Percentiles rank a stretch among this genome's conserved stretches.
phyloP scores from a whole-genome alignment of 75 land plant genomes.

The Adiantum capillusveneris region DNA sequence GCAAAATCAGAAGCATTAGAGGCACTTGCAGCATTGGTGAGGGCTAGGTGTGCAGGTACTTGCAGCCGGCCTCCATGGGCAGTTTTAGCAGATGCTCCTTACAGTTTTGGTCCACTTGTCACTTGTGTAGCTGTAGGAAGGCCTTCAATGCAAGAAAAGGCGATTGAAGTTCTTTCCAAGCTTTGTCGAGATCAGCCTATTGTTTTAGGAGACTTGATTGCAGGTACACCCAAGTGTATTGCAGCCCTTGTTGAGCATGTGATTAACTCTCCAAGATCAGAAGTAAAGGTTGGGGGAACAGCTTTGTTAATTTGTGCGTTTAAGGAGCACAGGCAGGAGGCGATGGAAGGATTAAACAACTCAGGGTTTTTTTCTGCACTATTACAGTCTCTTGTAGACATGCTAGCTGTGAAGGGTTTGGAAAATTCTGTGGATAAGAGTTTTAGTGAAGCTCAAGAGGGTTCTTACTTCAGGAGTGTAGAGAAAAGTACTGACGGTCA shows the following conservation, averaged over 20 bases:
- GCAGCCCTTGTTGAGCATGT: slow-evolving; percentile 30
- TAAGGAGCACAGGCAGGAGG: slow-evolving; percentile 34
- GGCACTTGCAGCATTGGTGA: slow-evolving; percentile 32
- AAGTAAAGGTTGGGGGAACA: slow-evolving; percentile 47
- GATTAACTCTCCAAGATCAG: slow-evolving; percentile 28
- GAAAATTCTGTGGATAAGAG: slow-evolving; percentile 5
- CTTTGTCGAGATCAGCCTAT: slow-evolving; percentile 39
- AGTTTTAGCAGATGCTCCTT: slow-evolving; percentile 36
- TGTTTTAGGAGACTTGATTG: slow-evolving; percentile 36
- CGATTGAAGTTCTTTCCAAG: slow-evolving; percentile 38
- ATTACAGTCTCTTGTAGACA: slow-evolving; percentile 33
- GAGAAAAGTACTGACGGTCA: slow-evolving; percentile 14
- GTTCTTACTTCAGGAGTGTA: background rate
- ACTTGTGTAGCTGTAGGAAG: slow-evolving; percentile 26
- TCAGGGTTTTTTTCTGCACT: slow-evolving; percentile 20
- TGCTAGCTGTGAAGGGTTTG: slow-evolving; percentile 18
- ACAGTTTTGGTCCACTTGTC: slow-evolving; percentile 30
- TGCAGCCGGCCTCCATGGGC: slow-evolving; percentile 33
- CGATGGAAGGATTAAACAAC: slow-evolving; percentile 31
- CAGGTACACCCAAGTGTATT: slow-evolving; percentile 25
- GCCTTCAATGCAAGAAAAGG: slow-evolving; percentile 36
- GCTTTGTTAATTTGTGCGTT: slow-evolving; percentile 41
- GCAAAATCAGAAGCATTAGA: slow-evolving; percentile 34
- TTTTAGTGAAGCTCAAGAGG: slow-evolving; percentile 12
- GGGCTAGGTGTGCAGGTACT: slow-evolving; percentile 30